These are phyloP conservation scores for Apiospora sp. DNA, from an alignment of 2,329 filamentous ascomycete genomes.

Conservation along the genomic window DNA sequence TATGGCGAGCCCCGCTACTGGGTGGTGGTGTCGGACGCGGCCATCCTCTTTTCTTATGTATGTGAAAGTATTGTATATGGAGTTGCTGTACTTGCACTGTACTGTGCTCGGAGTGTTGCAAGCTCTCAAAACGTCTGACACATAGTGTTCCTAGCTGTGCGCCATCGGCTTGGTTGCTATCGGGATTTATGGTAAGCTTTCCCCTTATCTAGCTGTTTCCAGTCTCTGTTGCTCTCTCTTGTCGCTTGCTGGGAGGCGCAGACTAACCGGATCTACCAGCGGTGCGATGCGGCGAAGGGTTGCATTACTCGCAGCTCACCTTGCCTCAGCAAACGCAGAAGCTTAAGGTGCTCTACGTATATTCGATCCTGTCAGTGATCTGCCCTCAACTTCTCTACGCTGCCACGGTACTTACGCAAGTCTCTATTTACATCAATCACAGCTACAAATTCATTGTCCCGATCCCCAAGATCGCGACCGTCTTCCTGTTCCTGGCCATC, in stretches of 20 bases:
- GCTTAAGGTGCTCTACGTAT: background rate
- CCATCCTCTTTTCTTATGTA: background rate
- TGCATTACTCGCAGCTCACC: background rate
- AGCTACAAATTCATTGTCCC: background rate
- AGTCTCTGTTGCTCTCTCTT: too few species aligned
- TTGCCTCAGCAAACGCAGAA: background rate
- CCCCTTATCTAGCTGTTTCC: too few species aligned
- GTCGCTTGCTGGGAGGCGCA: too few species aligned
- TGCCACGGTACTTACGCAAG: too few species aligned
- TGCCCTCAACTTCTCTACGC: too few species aligned
- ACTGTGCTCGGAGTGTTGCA: too few species aligned
- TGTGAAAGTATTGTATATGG: background rate
- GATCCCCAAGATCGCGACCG: conserved; percentile 2
- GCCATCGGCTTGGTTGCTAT: background rate
- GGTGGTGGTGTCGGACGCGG: background rate
- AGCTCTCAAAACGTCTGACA: too few species aligned
- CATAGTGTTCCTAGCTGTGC: too few species aligned
- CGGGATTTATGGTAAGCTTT: background rate
- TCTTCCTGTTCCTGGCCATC: conserved; percentile 5
- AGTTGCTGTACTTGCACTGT: too few species aligned
- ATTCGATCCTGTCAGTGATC: background rate
- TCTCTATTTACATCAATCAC: too few species aligned
- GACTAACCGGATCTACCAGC: background rate
- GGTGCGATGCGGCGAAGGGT: background rate
- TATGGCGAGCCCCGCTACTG: background rate